These are phyloP conservation scores for Naumovozyma castellii DNA, from an alignment of 805 yeast genomes.

Conservation along the genomic window DNA sequence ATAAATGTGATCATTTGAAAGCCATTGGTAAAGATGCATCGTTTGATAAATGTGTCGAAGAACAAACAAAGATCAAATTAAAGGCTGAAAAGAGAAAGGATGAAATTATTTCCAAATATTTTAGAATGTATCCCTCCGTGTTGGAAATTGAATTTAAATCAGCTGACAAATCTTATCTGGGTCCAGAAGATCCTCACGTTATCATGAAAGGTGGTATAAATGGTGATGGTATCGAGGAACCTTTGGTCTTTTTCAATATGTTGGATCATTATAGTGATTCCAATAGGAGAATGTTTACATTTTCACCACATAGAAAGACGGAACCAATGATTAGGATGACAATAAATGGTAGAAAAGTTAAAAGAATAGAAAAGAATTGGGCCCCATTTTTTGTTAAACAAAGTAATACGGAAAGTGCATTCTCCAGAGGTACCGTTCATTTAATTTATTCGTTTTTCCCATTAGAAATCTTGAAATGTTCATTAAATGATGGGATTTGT, in stretches of 20 bases:
- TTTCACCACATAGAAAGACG: slow-evolving; percentile 7
- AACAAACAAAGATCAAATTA: slow-evolving; percentile 12
- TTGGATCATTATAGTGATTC: slow-evolving; percentile 1
- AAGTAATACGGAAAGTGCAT: slow-evolving; percentile 2
- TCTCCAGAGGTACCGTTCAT: slow-evolving; percentile 14
- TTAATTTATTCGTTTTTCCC: slow-evolving; percentile 10
- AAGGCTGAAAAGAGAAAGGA: slow-evolving; percentile 6
- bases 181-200: slow-evolving; percentile 8
- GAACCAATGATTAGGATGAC: slow-evolving; percentile 3
- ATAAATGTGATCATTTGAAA: slow-evolving; percentile 14
- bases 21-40: slow-evolving; percentile 12
- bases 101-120: slow-evolving; percentile 3
- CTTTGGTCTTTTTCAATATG: slow-evolving; percentile 1
- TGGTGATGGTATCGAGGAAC: slow-evolving; percentile 1
- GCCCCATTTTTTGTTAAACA: slow-evolving; percentile 8
- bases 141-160: slow-evolving; percentile 2
- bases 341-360: slow-evolving; percentile 3
- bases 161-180: slow-evolving; percentile 1
- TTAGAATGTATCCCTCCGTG: slow-evolving; percentile 4
- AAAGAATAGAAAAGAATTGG: slow-evolving; percentile 9
- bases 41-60: slow-evolving; percentile 17
- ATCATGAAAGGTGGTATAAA: not conserved
- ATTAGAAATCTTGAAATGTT: slow-evolving; percentile 10
- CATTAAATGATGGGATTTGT: slow-evolving; percentile 11
- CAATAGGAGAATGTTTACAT: slow-evolving; percentile 5